phyloP scores from a whole-genome alignment of 2,329 filamentous ascomycete genomes.

The Fusarium sp. region DNA sequence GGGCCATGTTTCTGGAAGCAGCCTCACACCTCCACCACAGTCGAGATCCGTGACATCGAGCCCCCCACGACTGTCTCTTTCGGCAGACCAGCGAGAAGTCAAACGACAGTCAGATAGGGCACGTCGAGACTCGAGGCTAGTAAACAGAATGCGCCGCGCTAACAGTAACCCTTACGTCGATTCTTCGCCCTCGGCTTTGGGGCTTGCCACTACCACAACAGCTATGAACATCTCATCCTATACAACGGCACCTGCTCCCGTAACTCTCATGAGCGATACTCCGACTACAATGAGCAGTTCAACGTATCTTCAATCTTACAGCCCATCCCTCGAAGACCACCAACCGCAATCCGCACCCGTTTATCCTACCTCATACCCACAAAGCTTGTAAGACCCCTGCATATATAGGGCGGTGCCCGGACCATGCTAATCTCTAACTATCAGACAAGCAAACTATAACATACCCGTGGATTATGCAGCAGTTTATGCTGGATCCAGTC shows the following conservation, averaged over 20 bases:
- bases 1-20: conserved; percentile 57
- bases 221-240: conserved; percentile 60
- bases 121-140: conserved; percentile 66
- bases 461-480: conserved; percentile 57
- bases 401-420: conserved; percentile 40
- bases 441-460: conserved; percentile 50
- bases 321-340: conserved; percentile 57
- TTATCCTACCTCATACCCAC: conserved; percentile 48
- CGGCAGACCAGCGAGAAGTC: conserved; percentile 68
- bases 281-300: conserved; percentile 54
- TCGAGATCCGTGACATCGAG: conserved; percentile 66
- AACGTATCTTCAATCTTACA: conserved; percentile 62
- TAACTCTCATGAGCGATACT: conserved; percentile 62
- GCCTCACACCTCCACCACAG: conserved; percentile 59
- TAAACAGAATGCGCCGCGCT: conserved; percentile 59
- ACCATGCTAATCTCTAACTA: conserved; percentile 41
- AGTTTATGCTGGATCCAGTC: conserved; percentile 45
- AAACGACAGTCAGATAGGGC: conserved; percentile 69
- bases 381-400: conserved; percentile 48
- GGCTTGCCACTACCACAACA: conserved; percentile 52
- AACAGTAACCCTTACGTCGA: conserved; percentile 57
- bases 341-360: conserved; percentile 48
- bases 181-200: conserved; percentile 47
- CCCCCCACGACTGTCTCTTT: conserved; percentile 63
- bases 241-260: conserved; percentile 59